A percentile compares a stretch with the other conserved stretches of the same genome.
Conservation (phyloP, 768 basidiomycete species). For the Trametes punicea region DNA sequence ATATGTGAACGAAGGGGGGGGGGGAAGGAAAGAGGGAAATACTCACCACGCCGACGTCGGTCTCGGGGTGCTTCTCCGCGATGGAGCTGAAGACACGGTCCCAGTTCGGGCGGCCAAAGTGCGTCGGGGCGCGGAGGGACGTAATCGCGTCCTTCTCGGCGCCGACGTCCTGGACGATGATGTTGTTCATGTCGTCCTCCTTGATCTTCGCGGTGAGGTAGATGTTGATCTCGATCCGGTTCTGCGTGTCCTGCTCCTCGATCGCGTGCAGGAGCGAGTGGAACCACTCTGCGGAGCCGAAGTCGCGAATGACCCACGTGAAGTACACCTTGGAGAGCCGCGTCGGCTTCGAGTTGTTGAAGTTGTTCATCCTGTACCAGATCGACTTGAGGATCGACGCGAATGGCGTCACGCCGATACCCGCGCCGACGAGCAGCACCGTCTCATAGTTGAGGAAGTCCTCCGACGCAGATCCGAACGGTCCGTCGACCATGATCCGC, state of each 20-base stretch:
- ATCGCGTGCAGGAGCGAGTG: slow-evolving; percentile 90
- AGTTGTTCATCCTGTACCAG: slow-evolving; percentile 95
- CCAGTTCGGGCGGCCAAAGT: slow-evolving; percentile 90
- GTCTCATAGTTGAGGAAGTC: slow-evolving; percentile 91
- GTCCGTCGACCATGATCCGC: slow-evolving; percentile 94
- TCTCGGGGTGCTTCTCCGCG: slow-evolving; percentile 77
- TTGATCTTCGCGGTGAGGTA: slow-evolving; percentile 89
- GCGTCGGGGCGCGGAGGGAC: slow-evolving; percentile 83
- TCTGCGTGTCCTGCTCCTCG: slow-evolving; percentile 85
- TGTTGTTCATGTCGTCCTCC: slow-evolving; percentile 92
- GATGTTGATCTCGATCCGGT: slow-evolving; percentile 90
- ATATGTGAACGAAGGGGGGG: no score
- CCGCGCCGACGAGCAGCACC: slow-evolving; percentile 85
- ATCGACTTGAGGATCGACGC: slow-evolving; percentile 89
- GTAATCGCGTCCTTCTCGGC: slow-evolving; percentile 92
- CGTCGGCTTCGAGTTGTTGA: slow-evolving; percentile 70
- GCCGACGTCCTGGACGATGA: slow-evolving; percentile 90
- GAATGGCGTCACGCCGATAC: slow-evolving; percentile 96
- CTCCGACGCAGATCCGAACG: slow-evolving; percentile 90
- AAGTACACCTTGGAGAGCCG: slow-evolving; percentile 90
- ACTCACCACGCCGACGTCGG: slow-evolving; percentile 84
- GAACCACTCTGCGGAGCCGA: slow-evolving; percentile 90
- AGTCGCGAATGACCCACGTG: slow-evolving; percentile 94
- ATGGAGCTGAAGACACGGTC: slow-evolving; percentile 71
- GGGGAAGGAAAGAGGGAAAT: no score